Conservation (phyloP, 2,329 filamentous ascomycete genomes). For the Botryosphaeria dothidea region DNA sequence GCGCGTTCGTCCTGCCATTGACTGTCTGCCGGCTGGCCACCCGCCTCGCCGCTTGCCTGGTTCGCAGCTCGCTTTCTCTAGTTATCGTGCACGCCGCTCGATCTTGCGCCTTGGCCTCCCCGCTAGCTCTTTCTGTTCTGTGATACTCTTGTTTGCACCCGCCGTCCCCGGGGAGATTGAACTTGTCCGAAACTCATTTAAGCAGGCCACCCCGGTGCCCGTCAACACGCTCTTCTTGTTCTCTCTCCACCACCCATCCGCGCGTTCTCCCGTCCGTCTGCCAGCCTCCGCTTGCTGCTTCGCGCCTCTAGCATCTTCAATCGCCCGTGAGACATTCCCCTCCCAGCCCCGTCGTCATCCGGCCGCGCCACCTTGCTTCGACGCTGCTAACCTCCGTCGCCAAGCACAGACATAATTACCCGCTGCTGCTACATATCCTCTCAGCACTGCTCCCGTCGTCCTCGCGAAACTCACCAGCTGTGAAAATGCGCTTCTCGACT, state of each 20-base stretch:
- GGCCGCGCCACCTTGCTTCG: constrained; percentile 11
- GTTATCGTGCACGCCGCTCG: constrained; percentile 7
- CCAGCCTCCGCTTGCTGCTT: not conserved
- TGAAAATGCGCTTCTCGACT: constrained; percentile 19
- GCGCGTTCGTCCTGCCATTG: not conserved
- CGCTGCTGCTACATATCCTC: not conserved
- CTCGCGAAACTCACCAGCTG: not conserved
- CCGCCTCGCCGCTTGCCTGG: not conserved
- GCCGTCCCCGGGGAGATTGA: constrained; percentile 17
- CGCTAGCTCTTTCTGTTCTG: constrained; percentile 21
- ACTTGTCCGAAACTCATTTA: constrained; percentile 18
- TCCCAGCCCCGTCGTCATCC: not conserved
- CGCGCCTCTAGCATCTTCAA: constrained; percentile 17
- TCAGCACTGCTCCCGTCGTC: not conserved
- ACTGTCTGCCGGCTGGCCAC: not conserved
- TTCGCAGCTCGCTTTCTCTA: constrained; percentile 2
- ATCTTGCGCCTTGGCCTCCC: constrained; percentile 8
- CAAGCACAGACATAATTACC: constrained; percentile 5
- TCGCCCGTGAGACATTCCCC: constrained; percentile 6
- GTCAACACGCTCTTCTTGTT: not conserved
- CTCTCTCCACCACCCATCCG: constrained; percentile 13
- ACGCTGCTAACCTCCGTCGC: not conserved
- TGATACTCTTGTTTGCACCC: constrained; percentile 18
- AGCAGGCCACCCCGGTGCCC: constrained; percentile 11
- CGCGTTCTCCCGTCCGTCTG: not conserved